Base-by-base conservation (phyloP, 805 yeast species). In the Teunomyces tritomae region DNA sequence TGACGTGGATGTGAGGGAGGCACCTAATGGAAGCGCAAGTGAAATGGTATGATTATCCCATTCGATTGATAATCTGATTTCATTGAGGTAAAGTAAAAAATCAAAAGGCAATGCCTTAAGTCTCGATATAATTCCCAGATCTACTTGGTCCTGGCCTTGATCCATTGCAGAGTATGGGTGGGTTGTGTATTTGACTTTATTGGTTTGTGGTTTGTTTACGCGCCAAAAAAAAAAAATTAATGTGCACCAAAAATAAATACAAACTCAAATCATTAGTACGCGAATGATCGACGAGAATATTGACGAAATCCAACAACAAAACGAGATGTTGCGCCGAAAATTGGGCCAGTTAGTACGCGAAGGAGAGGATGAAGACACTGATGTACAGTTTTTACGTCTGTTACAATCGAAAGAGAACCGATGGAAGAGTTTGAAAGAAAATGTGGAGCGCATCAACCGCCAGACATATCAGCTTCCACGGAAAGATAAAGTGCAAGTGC, bases 11-110 rank as follows among this genome's bases (percentile, higher is more conserved):
- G 63, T 48, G n/a, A 64, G 49, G 8, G 49, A 32, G 5, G 57
- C 48, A 2, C 74, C 74, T 8, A 61, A 35, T 0, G 71, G 70
- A n/a, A 70, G 47, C 4, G 71, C 68, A 2, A 65, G 44, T 2
- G 65, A 52, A 4, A 57, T 53, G 24, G 63, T 51, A 47, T 68
- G 66, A 33, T 63, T 65, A 49, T 73, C 76, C 77, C 77, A 73
- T 28, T 71, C 76, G 11, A 73, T 69, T 3, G 74, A 67, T 14
- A 65, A 51, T 17, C 65, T 50, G n/a, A 59, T 32, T 48, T 73
- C 78, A 46, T 72, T 68, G 43, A 67, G 27, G 46, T 62, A 65
- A 5, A 73, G 59, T 42, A 63, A 61, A 28, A 66, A 47, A 44
- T 73, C 78, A 34, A 70, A 64, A 4, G 78, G 78, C 28, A 49